Percentiles rank a stretch among this genome's conserved stretches.
phyloP scores from a whole-genome alignment of 139 green algal species.

The Chlorella sorokiniana region DNA sequence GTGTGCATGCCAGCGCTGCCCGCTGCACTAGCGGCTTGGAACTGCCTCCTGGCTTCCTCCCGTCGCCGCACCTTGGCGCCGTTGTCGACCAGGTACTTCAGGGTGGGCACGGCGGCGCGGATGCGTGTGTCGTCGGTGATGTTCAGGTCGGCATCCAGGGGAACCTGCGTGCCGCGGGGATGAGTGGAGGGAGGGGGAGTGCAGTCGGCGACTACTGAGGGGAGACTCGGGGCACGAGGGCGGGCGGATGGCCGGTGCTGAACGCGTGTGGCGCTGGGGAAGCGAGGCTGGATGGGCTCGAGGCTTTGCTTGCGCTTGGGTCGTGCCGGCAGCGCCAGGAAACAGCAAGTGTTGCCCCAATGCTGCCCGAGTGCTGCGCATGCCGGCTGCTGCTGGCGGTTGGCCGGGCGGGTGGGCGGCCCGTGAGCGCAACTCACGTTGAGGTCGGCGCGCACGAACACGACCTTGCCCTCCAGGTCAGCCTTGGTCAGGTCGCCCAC shows the following conservation, averaged over 20 bases:
- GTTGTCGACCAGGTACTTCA: slow-evolving; percentile 96
- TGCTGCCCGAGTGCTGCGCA: background rate
- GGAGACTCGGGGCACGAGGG: background rate
- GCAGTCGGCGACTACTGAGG: background rate
- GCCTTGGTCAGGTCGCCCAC: slow-evolving; percentile 84
- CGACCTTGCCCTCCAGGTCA: slow-evolving; percentile 95
- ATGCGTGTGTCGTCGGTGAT: slow-evolving; percentile 99
- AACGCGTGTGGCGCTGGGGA: no score
- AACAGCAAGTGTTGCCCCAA: background rate
- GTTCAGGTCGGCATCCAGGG: slow-evolving; percentile 88
- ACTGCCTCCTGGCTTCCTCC: no score
- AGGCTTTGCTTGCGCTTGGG: no score
- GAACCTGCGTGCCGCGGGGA: slow-evolving; percentile 61
- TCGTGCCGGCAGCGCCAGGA: background rate
- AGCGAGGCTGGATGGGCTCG: no score
- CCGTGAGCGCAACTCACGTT: slow-evolving; percentile 65
- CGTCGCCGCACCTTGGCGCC: slow-evolving; percentile 87
- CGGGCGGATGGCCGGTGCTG: background rate
- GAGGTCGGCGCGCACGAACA: slow-evolving; percentile 88
- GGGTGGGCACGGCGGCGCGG: slow-evolving; percentile 93
- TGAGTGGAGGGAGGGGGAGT: background rate
- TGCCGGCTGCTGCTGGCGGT: background rate
- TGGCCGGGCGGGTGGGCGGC: background rate
- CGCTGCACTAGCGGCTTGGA: background rate
- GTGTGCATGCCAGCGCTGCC: background rate